These are phyloP conservation scores for Gentiana macrophylla DNA, from an alignment of 257 asterid species.

Conservation along the genomic window DNA sequence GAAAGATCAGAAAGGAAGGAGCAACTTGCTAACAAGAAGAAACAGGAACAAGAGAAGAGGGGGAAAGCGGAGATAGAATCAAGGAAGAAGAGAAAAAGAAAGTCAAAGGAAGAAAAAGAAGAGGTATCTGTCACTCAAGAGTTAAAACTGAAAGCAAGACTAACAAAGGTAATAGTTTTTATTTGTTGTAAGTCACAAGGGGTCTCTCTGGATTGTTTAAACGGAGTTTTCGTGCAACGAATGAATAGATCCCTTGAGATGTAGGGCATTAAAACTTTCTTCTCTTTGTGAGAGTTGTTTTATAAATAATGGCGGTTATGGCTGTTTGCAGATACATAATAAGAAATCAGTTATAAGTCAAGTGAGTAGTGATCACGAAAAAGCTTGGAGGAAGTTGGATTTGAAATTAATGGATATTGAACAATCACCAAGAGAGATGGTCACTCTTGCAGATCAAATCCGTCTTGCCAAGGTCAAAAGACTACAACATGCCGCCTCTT, in stretches of 20 bases:
- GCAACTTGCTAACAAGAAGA: conserved; percentile 39
- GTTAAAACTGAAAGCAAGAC: conserved; percentile 63
- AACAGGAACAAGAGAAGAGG: conserved; percentile 37
- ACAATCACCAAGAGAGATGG: conserved; percentile 22
- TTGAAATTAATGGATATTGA: conserved; percentile 24
- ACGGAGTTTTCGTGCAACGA: background rate
- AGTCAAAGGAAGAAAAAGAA: conserved; percentile 56
- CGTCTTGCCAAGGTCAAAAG: conserved; percentile 54
- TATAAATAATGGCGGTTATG: background rate
- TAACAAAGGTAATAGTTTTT: conserved; percentile 48
- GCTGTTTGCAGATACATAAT: conserved; percentile 46
- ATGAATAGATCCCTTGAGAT: too few species aligned
- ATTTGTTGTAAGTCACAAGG: too few species aligned
- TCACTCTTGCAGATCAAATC: conserved; percentile 74
- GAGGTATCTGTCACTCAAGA: conserved; percentile 44
- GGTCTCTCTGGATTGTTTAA: background rate
- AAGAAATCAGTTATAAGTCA: conserved; percentile 40
- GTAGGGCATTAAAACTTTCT: background rate
- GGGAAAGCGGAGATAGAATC: conserved; percentile 25
- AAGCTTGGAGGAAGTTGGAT: conserved; percentile 67
- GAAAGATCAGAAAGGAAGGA: conserved; percentile 41
- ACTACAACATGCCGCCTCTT: conserved; percentile 25
- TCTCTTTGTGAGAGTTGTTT: background rate
- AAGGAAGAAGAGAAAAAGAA: conserved; percentile 29
- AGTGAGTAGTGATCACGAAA: conserved; percentile 30